A percentile compares a stretch with the other conserved stretches of the same genome.
phyloP scores from a whole-genome alignment of 129 eudicot genomes.

The Scalesia atractyloides region DNA sequence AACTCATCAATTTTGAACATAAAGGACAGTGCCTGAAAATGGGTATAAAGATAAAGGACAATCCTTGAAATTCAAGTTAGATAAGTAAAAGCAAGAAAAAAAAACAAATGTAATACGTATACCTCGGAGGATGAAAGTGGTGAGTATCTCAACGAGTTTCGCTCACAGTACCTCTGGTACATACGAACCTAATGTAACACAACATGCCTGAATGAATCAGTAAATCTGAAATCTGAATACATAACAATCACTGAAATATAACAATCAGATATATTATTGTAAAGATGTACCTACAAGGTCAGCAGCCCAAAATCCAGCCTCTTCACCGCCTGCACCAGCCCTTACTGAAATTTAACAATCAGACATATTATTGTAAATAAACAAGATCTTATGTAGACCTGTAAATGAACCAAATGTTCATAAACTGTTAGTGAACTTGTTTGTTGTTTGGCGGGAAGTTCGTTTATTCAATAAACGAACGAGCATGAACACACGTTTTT shows the following conservation, averaged over 20 bases:
- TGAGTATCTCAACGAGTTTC: conserved; percentile 68
- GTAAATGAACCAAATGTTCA: no score
- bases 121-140: conserved; percentile 92
- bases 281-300: conserved; percentile 98
- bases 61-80: no score
- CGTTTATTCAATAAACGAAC: no score
- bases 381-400: conserved; percentile 21
- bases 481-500: no score
- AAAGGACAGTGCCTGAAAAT: no score
- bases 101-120: conserved; percentile 10
- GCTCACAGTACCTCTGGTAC: conserved; percentile 90
- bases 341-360: conserved; percentile 63
- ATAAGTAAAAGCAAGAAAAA: not conserved
- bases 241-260: conserved; percentile 56
- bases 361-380: conserved; percentile 6
- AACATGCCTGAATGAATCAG: conserved; percentile 5
- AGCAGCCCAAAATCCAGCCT: conserved; percentile 99
- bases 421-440: no score
- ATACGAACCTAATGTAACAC: conserved; percentile 68
- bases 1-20: no score
- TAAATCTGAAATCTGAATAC: not conserved
- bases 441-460: no score
- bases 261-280: conserved; percentile 16
- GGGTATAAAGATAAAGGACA: no score
- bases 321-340: conserved; percentile 99